Conservation (phyloP, 2,329 filamentous ascomycete genomes). For the Byssochlamys sp. region DNA sequence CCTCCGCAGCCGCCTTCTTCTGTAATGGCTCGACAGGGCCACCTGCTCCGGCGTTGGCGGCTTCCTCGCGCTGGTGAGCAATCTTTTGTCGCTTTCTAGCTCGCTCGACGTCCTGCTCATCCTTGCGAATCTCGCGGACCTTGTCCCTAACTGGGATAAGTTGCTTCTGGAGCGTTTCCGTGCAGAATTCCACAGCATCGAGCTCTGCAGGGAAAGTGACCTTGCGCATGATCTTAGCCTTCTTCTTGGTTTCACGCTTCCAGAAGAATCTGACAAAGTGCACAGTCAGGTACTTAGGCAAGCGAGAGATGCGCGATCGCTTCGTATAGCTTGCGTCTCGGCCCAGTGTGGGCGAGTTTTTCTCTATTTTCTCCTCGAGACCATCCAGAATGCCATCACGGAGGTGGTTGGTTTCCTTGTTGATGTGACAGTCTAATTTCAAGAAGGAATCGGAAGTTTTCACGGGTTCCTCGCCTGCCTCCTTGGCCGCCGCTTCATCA, state of each 20-base stretch:
- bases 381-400: constrained; percentile 76
- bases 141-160: constrained; percentile 91
- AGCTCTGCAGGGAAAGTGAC: constrained; percentile 91
- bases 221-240: constrained; percentile 99
- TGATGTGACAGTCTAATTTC: constrained; percentile 95
- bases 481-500: constrained; percentile 68
- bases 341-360: constrained; percentile 66
- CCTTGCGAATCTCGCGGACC: constrained; percentile 87
- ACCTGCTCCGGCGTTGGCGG: constrained; percentile 34
- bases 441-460: constrained; percentile 65
- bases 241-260: constrained; percentile 91
- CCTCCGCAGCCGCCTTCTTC: constrained; percentile 40
- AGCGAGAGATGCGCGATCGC: constrained; percentile 73
- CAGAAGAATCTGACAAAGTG: constrained; percentile 98
- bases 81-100: constrained; percentile 84
- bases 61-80: constrained; percentile 47
- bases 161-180: constrained; percentile 72
- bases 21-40: constrained; percentile 31
- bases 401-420: constrained; percentile 74
- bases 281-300: constrained; percentile 90
- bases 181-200: constrained; percentile 89
- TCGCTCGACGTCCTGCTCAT: constrained; percentile 85
- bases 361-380: constrained; percentile 81
- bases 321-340: constrained; percentile 81
- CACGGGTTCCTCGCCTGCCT: constrained; percentile 61